These are phyloP conservation scores for Trichoderma virens DNA, from an alignment of 495 filamentous ascomycete species.

Conservation along the genomic window DNA sequence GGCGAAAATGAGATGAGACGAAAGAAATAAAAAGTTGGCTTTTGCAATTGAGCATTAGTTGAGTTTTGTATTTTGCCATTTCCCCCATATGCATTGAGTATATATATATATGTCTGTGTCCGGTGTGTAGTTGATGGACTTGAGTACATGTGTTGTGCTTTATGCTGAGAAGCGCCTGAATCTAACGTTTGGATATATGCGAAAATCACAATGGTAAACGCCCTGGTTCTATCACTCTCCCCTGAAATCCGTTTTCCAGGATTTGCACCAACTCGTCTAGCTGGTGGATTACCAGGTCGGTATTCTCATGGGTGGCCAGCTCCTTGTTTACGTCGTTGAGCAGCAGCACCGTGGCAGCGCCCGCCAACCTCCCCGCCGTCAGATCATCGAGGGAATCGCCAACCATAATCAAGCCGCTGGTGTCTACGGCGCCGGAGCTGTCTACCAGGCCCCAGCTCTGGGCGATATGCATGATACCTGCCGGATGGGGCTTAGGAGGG, in stretches of 20 bases:
- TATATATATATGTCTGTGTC: background rate
- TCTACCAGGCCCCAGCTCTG: conserved; percentile 58
- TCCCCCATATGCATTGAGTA: background rate
- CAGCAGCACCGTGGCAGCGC: conserved; percentile 82
- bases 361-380: conserved; percentile 75
- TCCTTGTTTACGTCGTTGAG: conserved; percentile 71
- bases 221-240: conserved; percentile 16
- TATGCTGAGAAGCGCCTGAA: background rate
- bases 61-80: background rate
- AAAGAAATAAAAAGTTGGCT: too few species aligned
- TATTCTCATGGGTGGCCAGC: conserved; percentile 67
- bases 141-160: background rate
- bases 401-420: conserved; percentile 48
- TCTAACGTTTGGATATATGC: background rate
- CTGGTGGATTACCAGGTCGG: conserved; percentile 58
- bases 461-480: conserved; percentile 80
- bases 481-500: conserved; percentile 83
- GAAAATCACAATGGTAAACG: background rate
- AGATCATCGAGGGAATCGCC: conserved; percentile 94
- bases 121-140: background rate
- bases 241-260: conserved; percentile 60
- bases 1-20: too few species aligned
- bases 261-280: conserved; percentile 66
- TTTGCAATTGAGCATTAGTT: background rate
- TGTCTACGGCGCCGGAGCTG: conserved; percentile 40